Percentiles rank a stretch among this genome's conserved stretches.
Evolutionary conservation across 495 filamentous ascomycete species (phyloP).

Genomic region (Terfezia claveryi): DNA sequence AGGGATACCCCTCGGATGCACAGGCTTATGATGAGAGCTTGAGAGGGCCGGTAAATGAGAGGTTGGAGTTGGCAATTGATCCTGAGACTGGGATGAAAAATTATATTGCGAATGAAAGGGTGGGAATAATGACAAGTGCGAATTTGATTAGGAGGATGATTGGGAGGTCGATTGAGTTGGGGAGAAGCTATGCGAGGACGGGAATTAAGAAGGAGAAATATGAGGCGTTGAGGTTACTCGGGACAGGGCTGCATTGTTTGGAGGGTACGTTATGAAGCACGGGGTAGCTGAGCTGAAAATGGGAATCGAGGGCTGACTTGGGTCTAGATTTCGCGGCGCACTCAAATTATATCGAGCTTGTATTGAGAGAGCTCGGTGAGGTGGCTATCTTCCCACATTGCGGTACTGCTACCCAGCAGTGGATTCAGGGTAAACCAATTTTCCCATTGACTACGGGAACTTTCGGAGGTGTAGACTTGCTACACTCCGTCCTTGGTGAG

Average conservation of each 20-base stretch:
- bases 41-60: slow-evolving; percentile 59
- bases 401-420: slow-evolving; percentile 44
- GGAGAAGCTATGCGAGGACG: slow-evolving; percentile 40
- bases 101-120: slow-evolving; percentile 64
- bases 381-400: slow-evolving; percentile 62
- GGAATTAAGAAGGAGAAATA: slow-evolving; percentile 49
- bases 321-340: slow-evolving; percentile 54
- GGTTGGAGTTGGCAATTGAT: slow-evolving; percentile 54
- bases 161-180: slow-evolving; percentile 43
- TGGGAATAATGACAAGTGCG: slow-evolving; percentile 56
- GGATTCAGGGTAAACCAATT: slow-evolving; percentile 44
- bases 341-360: slow-evolving; percentile 70
- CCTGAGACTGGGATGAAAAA: slow-evolving; percentile 57
- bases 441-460: slow-evolving; percentile 71
- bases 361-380: slow-evolving; percentile 63
- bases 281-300: too few species aligned
- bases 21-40: slow-evolving; percentile 55
- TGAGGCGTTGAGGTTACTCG: slow-evolving; percentile 62
- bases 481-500: slow-evolving; percentile 68
- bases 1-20: slow-evolving; percentile 66
- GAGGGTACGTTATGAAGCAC: slow-evolving; percentile 29
- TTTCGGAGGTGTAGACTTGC: slow-evolving; percentile 54
- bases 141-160: slow-evolving; percentile 49
- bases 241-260: slow-evolving; percentile 66
- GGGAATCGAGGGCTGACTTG: not conserved